phyloP scores from a whole-genome alignment of 2,329 filamentous ascomycete species.

The Curvularia lunata region DNA sequence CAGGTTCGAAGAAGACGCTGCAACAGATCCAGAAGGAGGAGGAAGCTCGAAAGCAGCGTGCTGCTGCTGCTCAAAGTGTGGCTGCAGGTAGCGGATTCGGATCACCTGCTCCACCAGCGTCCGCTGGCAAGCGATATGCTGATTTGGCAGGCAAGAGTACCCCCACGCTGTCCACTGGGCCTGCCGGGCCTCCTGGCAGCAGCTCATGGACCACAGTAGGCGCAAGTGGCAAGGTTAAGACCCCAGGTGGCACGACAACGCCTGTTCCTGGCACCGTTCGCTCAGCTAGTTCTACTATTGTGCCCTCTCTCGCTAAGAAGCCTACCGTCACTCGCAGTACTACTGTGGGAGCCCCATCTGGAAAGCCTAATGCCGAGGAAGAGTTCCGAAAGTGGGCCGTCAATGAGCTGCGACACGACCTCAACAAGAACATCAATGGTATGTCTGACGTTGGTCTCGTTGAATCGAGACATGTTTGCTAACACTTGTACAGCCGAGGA shows the following conservation, averaged over 20 bases:
- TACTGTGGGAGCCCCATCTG: constrained; percentile 52
- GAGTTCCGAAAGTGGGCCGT: constrained; percentile 95
- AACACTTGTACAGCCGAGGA: constrained; percentile 67
- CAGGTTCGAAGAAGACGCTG: constrained; percentile 79
- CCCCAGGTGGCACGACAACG: constrained; percentile 66
- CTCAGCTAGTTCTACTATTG: constrained; percentile 55
- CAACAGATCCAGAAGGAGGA: constrained; percentile 98
- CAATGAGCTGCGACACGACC: constrained; percentile 75
- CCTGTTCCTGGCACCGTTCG: constrained; percentile 56
- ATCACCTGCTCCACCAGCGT: constrained; percentile 51
- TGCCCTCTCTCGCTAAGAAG: constrained; percentile 58
- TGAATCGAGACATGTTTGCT: constrained; percentile 12
- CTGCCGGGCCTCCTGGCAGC: constrained; percentile 50
- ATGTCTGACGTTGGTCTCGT: constrained; percentile 46
- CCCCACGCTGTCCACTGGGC: constrained; percentile 46
- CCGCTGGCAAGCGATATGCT: constrained; percentile 83
- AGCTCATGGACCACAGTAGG: constrained; percentile 94
- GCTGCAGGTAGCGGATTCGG: constrained; percentile 54
- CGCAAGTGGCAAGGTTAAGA: constrained; percentile 88
- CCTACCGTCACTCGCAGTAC: constrained; percentile 59
- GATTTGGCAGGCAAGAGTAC: constrained; percentile 85
- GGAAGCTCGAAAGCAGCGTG: constrained; percentile 83
- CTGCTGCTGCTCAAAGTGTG: constrained; percentile 60
- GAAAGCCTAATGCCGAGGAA: constrained; percentile 73
- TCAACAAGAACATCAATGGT: constrained; percentile 72